Conservation (phyloP, 2,329 filamentous ascomycete species). For the Paraphoma chrysanthemicola region DNA sequence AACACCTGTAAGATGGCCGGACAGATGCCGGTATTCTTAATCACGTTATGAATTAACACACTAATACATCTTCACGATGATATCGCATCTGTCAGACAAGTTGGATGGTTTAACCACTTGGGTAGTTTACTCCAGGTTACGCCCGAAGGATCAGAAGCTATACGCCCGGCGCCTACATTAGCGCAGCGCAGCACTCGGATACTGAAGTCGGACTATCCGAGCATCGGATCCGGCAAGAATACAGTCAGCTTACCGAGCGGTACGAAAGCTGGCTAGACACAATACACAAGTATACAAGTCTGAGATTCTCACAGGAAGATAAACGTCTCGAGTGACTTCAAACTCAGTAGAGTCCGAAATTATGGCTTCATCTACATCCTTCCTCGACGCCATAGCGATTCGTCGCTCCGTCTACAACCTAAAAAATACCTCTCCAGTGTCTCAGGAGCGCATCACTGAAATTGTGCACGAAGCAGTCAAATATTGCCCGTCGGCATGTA, state of each 20-base stretch:
- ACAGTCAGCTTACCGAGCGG: background rate
- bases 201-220: background rate
- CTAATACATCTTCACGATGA: no score
- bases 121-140: no score
- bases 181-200: no score
- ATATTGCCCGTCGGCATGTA: constrained; percentile 32
- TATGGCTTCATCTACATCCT: constrained; percentile 30
- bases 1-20: background rate
- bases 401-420: constrained; percentile 38
- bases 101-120: no score
- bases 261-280: no score
- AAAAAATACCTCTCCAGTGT: constrained; percentile 27
- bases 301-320: no score
- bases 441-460: constrained; percentile 31
- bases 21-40: no score
- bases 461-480: constrained; percentile 32
- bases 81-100: no score
- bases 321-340: no score
- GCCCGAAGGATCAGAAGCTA: background rate
- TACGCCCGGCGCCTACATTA: background rate
- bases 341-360: background rate
- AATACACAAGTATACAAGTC: no score
- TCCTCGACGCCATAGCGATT: constrained; percentile 32
- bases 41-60: no score
- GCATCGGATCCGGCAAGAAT: background rate